Conservation (phyloP, 495 filamentous ascomycete species). For the Lepraria neglecta region DNA sequence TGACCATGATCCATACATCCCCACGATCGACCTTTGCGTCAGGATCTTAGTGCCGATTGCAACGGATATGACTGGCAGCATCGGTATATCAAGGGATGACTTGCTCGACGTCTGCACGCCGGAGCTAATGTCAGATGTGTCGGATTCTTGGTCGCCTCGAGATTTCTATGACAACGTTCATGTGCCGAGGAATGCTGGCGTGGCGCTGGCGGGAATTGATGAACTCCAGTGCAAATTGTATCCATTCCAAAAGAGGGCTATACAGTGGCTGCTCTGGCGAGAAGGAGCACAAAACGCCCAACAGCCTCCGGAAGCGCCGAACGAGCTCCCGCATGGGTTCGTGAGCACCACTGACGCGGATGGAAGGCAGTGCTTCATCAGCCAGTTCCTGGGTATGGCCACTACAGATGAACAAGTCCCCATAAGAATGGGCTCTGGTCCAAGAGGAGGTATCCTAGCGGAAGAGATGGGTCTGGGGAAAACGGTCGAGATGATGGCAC, state of each 20-base stretch:
- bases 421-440: conserved; percentile 31
- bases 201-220: conserved; percentile 28
- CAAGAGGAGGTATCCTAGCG: conserved; percentile 64
- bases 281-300: conserved; percentile 42
- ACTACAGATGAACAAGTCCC: conserved; percentile 48
- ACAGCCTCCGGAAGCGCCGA: not conserved
- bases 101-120: conserved; percentile 20
- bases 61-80: conserved; percentile 13
- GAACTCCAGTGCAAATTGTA: conserved; percentile 50
- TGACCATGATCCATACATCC: not conserved
- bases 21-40: conserved; percentile 17
- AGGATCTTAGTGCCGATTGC: conserved; percentile 22
- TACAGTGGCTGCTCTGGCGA: conserved; percentile 59
- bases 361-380: conserved; percentile 51
- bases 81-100: conserved; percentile 15
- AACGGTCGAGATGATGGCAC: conserved; percentile 78
- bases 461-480: conserved; percentile 98
- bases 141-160: conserved; percentile 40
- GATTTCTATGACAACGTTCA: conserved; percentile 64
- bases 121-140: not conserved
- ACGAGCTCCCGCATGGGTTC: conserved; percentile 26
- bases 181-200: conserved; percentile 39
- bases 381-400: conserved; percentile 57
- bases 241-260: conserved; percentile 66
- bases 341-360: conserved; percentile 40